Evolutionary conservation across 805 yeast genomes (phyloP), one percentile per base, ranked within the genome.

Genomic region (Lipomyces chichibuensis): DNA sequence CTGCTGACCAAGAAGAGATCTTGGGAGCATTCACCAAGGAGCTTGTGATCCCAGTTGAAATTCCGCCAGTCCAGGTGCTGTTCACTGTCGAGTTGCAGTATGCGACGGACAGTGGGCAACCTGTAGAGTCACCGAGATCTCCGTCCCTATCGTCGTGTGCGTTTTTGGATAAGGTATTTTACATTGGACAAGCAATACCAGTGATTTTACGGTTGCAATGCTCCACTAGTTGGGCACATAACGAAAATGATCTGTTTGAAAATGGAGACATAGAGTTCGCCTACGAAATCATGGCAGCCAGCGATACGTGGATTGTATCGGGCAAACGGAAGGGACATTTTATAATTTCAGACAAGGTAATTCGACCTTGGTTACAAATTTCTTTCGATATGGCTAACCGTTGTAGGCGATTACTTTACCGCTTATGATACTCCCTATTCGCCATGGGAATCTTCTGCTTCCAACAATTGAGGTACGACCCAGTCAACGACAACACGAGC

Each of bases 271-370:
- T 78, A 37, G 73, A 71, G 37, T 85, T 84, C 72, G 80, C 81
- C 60, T 78, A 86, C 51, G 84, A 83, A 20, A 73, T 90, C 0
- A 76, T 78, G 20, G 82, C 84, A 33, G 84, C 82, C 35, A 81
- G 81, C 35, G 97, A 92, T 29, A 84, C 82, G 62, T 94, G 98
- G 98, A 75, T 92, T 2, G 79, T 92, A 3, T 86, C 91, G 5
- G 98, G 98, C 0, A 81, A 84, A 68, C 86, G 86, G 66, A 82
- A 81, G 65, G 85, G 86, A 57, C 75, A 80, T 11, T 84, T 92
- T 68, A 11, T 11, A 7, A 61, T 68, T 27, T 39, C 62, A 2
- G 65, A 56, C 35, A 39, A 32, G 39, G 64, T 20, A 59, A 11
- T 17, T 25, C 20, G 43, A 17, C 54, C 25, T 14, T 56, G 35